Evolutionary conservation across 192 early-diverging fungal genomes (phyloP).

Genomic region (Coemansia sp.): DNA sequence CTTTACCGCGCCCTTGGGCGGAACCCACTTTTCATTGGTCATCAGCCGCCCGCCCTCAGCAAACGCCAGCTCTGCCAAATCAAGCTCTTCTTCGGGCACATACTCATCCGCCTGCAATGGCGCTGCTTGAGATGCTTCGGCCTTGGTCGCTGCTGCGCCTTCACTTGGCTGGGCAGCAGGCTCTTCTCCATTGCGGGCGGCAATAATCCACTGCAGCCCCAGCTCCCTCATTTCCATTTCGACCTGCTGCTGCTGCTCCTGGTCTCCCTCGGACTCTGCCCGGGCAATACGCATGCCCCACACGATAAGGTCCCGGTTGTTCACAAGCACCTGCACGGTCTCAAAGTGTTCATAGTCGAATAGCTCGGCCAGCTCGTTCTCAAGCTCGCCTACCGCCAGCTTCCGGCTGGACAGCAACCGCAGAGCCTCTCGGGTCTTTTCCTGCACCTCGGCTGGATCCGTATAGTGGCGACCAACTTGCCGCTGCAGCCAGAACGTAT

Average conservation of each 20-base stretch:
- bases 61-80: conserved; percentile 84
- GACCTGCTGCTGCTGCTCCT: conserved; percentile 56
- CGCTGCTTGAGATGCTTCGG: background rate
- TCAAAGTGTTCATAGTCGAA: conserved; percentile 98
- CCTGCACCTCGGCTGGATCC: conserved; percentile 83
- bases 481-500: conserved; percentile 97
- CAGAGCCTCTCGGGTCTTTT: conserved; percentile 78
- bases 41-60: conserved; percentile 93
- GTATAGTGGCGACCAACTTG: conserved; percentile 75
- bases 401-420: conserved; percentile 66
- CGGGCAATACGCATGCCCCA: conserved; percentile 88
- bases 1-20: conserved; percentile 93
- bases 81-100: conserved; percentile 47
- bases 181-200: conserved; percentile 46
- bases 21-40: conserved; percentile 92
- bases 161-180: background rate
- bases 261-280: conserved; percentile 56
- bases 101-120: conserved; percentile 15
- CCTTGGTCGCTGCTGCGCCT: background rate
- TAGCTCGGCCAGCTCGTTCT: conserved; percentile 94
- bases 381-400: conserved; percentile 74
- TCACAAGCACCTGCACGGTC: conserved; percentile 82
- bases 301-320: conserved; percentile 83
- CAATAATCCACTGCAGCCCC: conserved; percentile 71
- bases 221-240: conserved; percentile 68